Conservation (phyloP, 2,329 filamentous ascomycete species). For the Cercospora brassicicola region DNA sequence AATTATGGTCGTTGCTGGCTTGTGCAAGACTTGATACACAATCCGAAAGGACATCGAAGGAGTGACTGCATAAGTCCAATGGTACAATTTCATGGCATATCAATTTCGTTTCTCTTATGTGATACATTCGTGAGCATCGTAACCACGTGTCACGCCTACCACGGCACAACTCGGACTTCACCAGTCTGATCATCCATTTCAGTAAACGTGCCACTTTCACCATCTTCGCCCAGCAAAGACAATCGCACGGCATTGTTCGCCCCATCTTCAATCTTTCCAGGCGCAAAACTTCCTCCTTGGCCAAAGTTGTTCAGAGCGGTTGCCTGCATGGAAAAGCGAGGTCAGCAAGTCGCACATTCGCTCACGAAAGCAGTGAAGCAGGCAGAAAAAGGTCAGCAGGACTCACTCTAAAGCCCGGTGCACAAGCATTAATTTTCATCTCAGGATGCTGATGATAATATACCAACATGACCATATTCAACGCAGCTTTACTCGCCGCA, state of each 20-base stretch:
- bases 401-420: constrained; percentile 12
- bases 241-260: constrained; percentile 20
- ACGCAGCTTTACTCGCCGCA: constrained; percentile 19
- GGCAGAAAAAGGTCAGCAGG: no score
- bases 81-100: background rate
- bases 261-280: constrained; percentile 19
- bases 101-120: background rate
- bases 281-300: constrained; percentile 5
- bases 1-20: background rate
- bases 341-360: no score
- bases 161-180: constrained; percentile 19
- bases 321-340: background rate
- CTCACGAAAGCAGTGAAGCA: no score
- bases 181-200: constrained; percentile 19
- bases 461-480: constrained; percentile 23
- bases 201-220: constrained; percentile 17
- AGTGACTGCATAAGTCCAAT: background rate
- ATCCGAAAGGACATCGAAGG: background rate
- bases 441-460: constrained; percentile 12
- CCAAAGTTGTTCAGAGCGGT: constrained; percentile 21
- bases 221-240: constrained; percentile 20
- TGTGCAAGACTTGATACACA: background rate
- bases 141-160: background rate
- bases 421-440: constrained; percentile 20
- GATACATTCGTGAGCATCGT: background rate